Conservation (phyloP, 305 asterid species). For the Salvia sclarea region DNA sequence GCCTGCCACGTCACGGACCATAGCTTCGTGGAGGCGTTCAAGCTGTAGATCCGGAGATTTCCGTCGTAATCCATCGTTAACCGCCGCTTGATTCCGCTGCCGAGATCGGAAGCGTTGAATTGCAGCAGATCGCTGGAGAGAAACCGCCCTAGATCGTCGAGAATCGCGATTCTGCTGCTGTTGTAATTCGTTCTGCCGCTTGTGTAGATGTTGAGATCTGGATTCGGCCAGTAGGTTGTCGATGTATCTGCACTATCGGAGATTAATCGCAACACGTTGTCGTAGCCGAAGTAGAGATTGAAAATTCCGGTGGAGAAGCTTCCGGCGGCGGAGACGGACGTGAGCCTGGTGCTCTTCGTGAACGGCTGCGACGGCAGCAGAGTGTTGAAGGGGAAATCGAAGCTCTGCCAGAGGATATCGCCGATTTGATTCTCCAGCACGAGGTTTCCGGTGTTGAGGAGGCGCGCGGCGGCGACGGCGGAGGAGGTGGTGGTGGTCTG, state of each 20-base stretch:
- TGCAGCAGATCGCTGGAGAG: conserved; percentile 51
- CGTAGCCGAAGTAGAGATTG: conserved; percentile 53
- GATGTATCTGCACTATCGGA: conserved; percentile 59
- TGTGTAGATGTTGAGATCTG: conserved; percentile 28
- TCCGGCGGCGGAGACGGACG: conserved; percentile 45
- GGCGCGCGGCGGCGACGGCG: conserved; percentile 41
- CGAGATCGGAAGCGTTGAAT: conserved; percentile 54
- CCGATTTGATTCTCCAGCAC: conserved; percentile 41
- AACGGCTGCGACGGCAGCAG: conserved; percentile 58
- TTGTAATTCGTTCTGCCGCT: conserved; percentile 59
- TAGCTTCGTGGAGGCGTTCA: conserved; percentile 45
- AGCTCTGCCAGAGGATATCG: conserved; percentile 56
- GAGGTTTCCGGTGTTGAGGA: conserved; percentile 59
- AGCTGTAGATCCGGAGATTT: conserved; percentile 62
- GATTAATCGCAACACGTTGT: conserved; percentile 53
- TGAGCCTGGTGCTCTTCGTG: conserved; percentile 52
- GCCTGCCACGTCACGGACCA: conserved; percentile 69
- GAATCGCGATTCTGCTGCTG: conserved; percentile 53
- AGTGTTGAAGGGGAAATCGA: conserved; percentile 62
- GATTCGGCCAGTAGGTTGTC: conserved; percentile 65
- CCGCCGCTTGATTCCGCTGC: conserved; percentile 51
- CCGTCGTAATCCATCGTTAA: conserved; percentile 63
- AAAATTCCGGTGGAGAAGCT: conserved; percentile 54
- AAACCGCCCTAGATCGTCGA: conserved; percentile 54
- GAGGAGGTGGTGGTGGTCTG: conserved; percentile 48